Evolutionary conservation across 768 basidiomycete species (phyloP).

Genomic region (Mycena olivaceomarginata): DNA sequence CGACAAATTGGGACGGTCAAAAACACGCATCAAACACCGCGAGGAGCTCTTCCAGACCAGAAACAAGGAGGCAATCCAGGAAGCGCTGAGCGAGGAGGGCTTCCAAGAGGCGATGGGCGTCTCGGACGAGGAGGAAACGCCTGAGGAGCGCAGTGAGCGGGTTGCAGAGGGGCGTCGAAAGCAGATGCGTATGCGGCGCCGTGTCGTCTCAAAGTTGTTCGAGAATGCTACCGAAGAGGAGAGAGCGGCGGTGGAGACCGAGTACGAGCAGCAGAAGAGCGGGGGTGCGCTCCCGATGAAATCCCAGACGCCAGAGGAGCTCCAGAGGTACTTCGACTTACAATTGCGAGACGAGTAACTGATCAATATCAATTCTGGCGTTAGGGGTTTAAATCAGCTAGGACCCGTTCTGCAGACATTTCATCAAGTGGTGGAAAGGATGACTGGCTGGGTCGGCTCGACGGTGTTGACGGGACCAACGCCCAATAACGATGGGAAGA

Average conservation of each 20-base stretch:
- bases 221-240: background rate
- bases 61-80: background rate
- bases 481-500: background rate
- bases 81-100: background rate
- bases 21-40: background rate
- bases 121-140: background rate
- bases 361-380: too few species aligned
- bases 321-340: background rate
- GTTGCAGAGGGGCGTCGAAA: too few species aligned
- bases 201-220: background rate
- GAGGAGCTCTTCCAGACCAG: background rate
- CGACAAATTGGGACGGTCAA: background rate
- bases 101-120: background rate
- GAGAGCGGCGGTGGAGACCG: background rate
- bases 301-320: background rate
- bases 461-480: constrained; percentile 4
- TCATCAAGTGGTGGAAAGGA: background rate
- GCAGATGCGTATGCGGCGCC: background rate
- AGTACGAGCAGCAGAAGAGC: background rate
- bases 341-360: too few species aligned
- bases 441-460: background rate
- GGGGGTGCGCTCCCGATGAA: background rate
- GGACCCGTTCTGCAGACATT: background rate
- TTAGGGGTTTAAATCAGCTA: background rate
- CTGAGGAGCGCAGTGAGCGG: background rate